A percentile compares a stretch with the other conserved stretches of the same genome.
Evolutionary conservation across 306 rosid genomes (phyloP).

Genomic region (Argentina anserina): DNA sequence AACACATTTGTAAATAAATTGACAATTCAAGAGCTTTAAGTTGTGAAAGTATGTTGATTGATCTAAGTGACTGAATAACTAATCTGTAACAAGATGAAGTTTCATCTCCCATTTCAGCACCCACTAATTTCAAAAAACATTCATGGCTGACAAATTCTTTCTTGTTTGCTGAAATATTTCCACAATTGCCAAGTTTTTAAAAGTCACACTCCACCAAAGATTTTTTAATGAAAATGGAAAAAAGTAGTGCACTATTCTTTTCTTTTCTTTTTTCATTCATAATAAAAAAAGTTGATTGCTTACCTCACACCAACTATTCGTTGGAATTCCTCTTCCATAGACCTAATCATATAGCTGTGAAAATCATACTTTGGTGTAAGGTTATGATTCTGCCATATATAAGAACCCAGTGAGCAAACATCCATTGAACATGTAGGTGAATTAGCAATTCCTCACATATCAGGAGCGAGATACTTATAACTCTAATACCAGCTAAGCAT

Average conservation of each 20-base stretch:
- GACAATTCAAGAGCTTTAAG: background rate
- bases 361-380: constrained; percentile 72
- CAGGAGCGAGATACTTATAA: background rate
- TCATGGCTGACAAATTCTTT: background rate
- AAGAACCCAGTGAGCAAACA: constrained; percentile 21
- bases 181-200: background rate
- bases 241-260: background rate
- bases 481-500: background rate
- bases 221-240: background rate
- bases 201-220: background rate
- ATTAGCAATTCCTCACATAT: background rate
- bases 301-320: constrained; percentile 98
- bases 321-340: constrained; percentile 99
- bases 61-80: background rate
- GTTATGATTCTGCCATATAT: constrained; percentile 81
- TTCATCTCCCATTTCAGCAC: background rate
- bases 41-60: background rate
- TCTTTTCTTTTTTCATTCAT: background rate
- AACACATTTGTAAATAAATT: background rate
- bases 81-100: background rate
- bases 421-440: constrained; percentile 9
- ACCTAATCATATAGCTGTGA: constrained; percentile 95
- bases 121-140: background rate
- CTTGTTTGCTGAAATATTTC: background rate
- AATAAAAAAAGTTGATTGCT: constrained; percentile 11